phyloP scores from a whole-genome alignment of 108 stramenopile genomes.

The Cyclotella kingstonii region DNA sequence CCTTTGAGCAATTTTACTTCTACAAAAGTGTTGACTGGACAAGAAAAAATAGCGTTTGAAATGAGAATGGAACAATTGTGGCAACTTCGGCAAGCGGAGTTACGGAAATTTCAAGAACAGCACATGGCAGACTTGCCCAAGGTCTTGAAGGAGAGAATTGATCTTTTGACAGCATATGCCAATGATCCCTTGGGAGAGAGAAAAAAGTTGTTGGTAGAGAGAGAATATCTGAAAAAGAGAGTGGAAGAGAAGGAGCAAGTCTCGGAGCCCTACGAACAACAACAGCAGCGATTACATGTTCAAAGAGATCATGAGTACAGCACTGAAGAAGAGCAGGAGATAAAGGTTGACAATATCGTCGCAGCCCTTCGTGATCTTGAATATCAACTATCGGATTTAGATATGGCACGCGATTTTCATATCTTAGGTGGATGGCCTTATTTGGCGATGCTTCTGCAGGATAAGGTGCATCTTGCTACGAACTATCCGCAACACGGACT shows the following conservation, averaged over 20 bases:
- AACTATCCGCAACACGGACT: neutral
- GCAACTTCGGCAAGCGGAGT: conserved; percentile 73
- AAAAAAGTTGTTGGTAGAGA: conserved; percentile 14
- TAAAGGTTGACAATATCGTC: conserved; percentile 42
- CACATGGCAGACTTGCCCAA: conserved; percentile 61
- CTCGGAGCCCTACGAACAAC: too few species aligned
- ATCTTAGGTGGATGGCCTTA: conserved; percentile 88
- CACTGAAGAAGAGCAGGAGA: conserved; percentile 16
- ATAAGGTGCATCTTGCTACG: conserved; percentile 39
- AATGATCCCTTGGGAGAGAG: conserved; percentile 32
- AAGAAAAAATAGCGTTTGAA: conserved; percentile 56
- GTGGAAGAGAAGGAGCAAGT: conserved; percentile 21
- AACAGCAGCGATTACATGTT: conserved; percentile 11
- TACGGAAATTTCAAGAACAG: conserved; percentile 51
- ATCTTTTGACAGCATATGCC: conserved; percentile 53
- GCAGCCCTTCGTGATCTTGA: conserved; percentile 79
- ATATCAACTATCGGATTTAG: conserved; percentile 86
- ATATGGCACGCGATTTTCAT: conserved; percentile 94
- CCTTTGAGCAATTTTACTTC: neutral
- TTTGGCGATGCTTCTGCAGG: conserved; percentile 65
- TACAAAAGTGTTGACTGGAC: conserved; percentile 7
- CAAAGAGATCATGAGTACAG: conserved; percentile 7
- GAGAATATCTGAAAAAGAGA: neutral
- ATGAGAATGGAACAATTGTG: conserved; percentile 72
- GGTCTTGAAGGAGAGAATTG: conserved; percentile 62